These are phyloP conservation scores for Saccharomycopsis schoenii DNA, from an alignment of 805 yeast genomes.

Conservation along the genomic window DNA sequence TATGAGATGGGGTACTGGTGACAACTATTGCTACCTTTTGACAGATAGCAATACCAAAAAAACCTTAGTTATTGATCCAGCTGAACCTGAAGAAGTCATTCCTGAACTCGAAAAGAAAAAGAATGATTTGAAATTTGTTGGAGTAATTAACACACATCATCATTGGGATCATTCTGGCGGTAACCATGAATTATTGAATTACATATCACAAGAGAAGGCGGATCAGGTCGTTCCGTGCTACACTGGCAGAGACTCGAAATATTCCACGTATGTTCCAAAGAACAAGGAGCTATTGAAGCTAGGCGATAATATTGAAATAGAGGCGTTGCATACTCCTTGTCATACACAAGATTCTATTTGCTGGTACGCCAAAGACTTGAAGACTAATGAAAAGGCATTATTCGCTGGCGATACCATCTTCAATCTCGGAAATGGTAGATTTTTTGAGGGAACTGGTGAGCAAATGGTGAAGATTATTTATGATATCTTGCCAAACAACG, in stretches of 20 bases:
- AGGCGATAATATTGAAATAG: slow-evolving; percentile 55
- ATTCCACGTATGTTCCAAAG: slow-evolving; percentile 60
- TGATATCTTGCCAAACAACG: slow-evolving; percentile 37
- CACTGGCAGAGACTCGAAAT: slow-evolving; percentile 77
- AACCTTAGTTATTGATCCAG: slow-evolving; percentile 89
- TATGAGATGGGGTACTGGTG: slow-evolving; percentile 93
- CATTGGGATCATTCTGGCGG: slow-evolving; percentile 95
- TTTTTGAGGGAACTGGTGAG: slow-evolving; percentile 80
- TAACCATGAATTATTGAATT: slow-evolving; percentile 33
- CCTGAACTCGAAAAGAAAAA: slow-evolving; percentile 6
- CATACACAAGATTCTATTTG: slow-evolving; percentile 96
- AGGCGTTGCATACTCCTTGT: slow-evolving; percentile 92
- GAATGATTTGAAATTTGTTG: slow-evolving; percentile 38
- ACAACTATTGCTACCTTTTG: slow-evolving; percentile 78
- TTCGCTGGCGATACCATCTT: slow-evolving; percentile 96
- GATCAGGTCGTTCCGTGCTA: slow-evolving; percentile 52
- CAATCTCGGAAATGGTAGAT: slow-evolving; percentile 88
- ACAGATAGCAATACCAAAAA: slow-evolving; percentile 55
- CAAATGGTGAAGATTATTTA: slow-evolving; percentile 74
- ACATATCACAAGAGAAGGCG: slow-evolving; percentile 20
- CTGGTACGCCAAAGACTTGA: slow-evolving; percentile 59
- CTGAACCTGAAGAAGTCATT: slow-evolving; percentile 58
- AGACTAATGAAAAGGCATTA: slow-evolving; percentile 58
- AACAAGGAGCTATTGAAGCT: slow-evolving; percentile 52
- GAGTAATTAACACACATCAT: slow-evolving; percentile 92